Evolutionary conservation across 768 basidiomycete genomes (phyloP).

Genomic region (Termitomyces sp.): DNA sequence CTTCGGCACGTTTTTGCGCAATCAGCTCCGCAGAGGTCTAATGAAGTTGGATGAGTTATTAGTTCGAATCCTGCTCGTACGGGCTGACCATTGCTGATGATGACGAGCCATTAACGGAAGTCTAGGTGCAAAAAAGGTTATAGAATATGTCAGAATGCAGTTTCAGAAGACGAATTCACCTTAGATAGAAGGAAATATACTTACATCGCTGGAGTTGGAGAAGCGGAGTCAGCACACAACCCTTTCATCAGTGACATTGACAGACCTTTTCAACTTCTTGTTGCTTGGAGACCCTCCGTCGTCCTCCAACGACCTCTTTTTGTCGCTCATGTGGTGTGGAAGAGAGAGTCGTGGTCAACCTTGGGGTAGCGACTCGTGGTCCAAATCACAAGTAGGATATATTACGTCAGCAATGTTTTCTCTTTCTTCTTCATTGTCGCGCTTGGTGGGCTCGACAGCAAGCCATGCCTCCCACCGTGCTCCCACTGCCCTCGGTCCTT

Average conservation of each 20-base stretch:
- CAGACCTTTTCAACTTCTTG: conserved; percentile 70
- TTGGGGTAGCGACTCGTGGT: background rate
- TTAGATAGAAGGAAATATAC: conserved; percentile 44
- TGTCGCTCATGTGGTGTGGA: conserved; percentile 51
- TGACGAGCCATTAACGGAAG: conserved; percentile 37
- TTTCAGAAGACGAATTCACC: conserved; percentile 63
- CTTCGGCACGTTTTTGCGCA: conserved; percentile 78
- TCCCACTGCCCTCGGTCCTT: conserved; percentile 23
- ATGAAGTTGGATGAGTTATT: background rate
- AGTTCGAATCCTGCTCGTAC: background rate
- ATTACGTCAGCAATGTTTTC: conserved; percentile 34
- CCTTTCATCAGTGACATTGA: conserved; percentile 8
- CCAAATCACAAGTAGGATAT: background rate
- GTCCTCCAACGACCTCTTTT: conserved; percentile 56
- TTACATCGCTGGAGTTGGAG: conserved; percentile 58
- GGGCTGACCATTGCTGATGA: conserved; percentile 39
- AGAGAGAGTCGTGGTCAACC: background rate
- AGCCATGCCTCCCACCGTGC: conserved; percentile 16
- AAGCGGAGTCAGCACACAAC: conserved; percentile 11
- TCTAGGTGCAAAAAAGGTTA: conserved; percentile 59
- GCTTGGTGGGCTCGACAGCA: conserved; percentile 18
- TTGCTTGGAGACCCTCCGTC: conserved; percentile 38
- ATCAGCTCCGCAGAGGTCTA: conserved; percentile 52
- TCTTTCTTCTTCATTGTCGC: conserved; percentile 33
- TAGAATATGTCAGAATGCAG: conserved; percentile 58